These are phyloP conservation scores for Cryptococcus sp. DNA, from an alignment of 1,284 basidiomycete species.

Conservation along the genomic window DNA sequence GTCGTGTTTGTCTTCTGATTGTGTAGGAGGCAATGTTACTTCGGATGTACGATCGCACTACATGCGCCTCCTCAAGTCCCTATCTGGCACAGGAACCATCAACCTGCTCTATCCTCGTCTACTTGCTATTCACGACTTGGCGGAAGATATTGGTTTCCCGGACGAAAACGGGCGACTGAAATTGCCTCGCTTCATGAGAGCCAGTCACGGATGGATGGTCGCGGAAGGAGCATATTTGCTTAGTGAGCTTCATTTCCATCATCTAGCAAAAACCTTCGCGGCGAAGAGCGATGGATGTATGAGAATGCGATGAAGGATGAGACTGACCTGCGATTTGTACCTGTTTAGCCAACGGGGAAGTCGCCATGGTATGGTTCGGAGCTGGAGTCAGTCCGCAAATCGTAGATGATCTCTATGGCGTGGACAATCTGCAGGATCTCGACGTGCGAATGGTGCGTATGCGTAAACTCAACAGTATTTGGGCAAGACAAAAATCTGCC, in stretches of 20 bases:
- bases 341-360: conserved; percentile 81
- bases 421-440: conserved; percentile 72
- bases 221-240: conserved; percentile 87
- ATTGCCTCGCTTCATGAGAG: conserved; percentile 78
- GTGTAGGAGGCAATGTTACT: conserved; percentile 74
- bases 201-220: conserved; percentile 85
- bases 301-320: background rate
- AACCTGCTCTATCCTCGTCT: conserved; percentile 86
- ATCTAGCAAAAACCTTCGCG: too few relatives aligned
- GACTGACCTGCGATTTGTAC: conserved; percentile 15
- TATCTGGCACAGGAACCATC: conserved; percentile 70
- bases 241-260: conserved; percentile 57
- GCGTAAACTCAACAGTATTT: background rate
- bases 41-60: conserved; percentile 91
- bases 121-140: conserved; percentile 83
- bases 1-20: too few relatives aligned
- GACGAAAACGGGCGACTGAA: conserved; percentile 62
- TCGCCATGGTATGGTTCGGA: conserved; percentile 90
- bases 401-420: conserved; percentile 81
- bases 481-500: too few relatives aligned
- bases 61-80: conserved; percentile 72
- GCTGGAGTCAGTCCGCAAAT: conserved; percentile 76
- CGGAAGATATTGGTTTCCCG: conserved; percentile 67
- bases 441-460: conserved; percentile 69
- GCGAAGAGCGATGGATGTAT: background rate